Evolutionary conservation across 2,329 filamentous ascomycete genomes (phyloP).

Genomic region (Microsporum ferrugineum): DNA sequence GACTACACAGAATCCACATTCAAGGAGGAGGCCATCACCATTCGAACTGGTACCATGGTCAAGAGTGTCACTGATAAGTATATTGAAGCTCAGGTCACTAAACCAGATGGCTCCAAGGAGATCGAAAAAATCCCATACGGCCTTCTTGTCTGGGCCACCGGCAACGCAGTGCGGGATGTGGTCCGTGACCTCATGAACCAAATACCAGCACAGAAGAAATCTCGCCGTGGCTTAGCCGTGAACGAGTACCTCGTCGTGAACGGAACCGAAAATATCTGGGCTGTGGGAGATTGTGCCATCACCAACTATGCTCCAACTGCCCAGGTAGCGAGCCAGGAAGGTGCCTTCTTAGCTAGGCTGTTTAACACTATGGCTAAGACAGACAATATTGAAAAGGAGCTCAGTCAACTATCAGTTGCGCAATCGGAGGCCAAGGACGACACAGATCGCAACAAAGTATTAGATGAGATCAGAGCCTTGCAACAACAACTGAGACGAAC

Average conservation of each 20-base stretch:
- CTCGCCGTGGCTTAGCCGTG: conserved; percentile 83
- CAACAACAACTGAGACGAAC: conserved; percentile 79
- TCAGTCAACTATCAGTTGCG: conserved; percentile 55
- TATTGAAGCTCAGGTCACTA: conserved; percentile 77
- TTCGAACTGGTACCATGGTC: conserved; percentile 97
- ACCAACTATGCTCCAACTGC: conserved; percentile 96
- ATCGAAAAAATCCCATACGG: conserved; percentile 79
- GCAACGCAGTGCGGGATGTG: conserved; percentile 81
- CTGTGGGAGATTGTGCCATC: conserved; percentile 90
- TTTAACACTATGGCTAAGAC: conserved; percentile 99
- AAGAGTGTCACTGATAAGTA: conserved; percentile 89
- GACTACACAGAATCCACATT: conserved; percentile 99
- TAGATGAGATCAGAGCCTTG: conserved; percentile 69
- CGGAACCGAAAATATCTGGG: conserved; percentile 94
- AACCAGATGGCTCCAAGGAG: conserved; percentile 74
- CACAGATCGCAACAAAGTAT: conserved; percentile 45
- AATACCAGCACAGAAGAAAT: conserved; percentile 90
- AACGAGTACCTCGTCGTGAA: conserved; percentile 99
- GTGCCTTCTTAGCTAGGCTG: conserved; percentile 81
- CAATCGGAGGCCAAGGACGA: conserved; percentile 56
- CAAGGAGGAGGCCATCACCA: conserved; percentile 95
- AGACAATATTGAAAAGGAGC: conserved; percentile 63
- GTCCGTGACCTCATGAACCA: conserved; percentile 84
- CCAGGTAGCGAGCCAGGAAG: conserved; percentile 92
- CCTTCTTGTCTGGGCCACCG: conserved; percentile 94